Evolutionary conservation across 768 basidiomycete genomes (phyloP), one percentile per base, ranked within the genome.

Genomic region (Boletus rufocinnamomeus): DNA sequence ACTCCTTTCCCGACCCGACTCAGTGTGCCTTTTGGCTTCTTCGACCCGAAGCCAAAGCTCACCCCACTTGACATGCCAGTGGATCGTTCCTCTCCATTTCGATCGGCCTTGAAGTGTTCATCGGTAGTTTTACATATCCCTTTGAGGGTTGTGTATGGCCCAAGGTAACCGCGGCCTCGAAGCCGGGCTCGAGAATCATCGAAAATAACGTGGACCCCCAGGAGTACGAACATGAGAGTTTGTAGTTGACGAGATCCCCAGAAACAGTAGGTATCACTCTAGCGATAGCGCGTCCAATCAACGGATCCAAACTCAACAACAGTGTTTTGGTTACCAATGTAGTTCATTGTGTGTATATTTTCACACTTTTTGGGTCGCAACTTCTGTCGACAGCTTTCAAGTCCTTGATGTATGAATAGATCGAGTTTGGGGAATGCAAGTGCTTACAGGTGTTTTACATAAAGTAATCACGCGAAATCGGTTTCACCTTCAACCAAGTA

Each of bases 121-220:
- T 79, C 77, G 17, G 74, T 76, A 1, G 86, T 85, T 66, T 81
- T 83, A 63, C 82, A 78, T n/a, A 86, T 55, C 1, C 80, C 87
- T 62, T 85, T 76, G 14, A 83, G 54, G 10, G 84, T 85, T 4
- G 80, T 86, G 76, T 83, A 87, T 1, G 75, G 71, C 11, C 85
- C 84, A 34, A 70, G 66, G 65, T 87, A 88, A 30, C 85, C 86
- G n/a, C 88, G 74, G 2, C 86, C 86, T 5, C 86, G 62, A 41
- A 83, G 68, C 4, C 85, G 76, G 27, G 86, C 86, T 41, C 84
- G 79, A n/a, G 84, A 83, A 65, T 88, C 86, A 47, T 87, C 84
- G 52, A 86, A 85, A 30, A 88, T 76, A 48, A 87, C 66, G 61
- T 87, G 85, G 1, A 84, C 74, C 23, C 73, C 75, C 2, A 77